phyloP scores from a whole-genome alignment of 2,329 filamentous ascomycete species.

The Aspergillus sp. region DNA sequence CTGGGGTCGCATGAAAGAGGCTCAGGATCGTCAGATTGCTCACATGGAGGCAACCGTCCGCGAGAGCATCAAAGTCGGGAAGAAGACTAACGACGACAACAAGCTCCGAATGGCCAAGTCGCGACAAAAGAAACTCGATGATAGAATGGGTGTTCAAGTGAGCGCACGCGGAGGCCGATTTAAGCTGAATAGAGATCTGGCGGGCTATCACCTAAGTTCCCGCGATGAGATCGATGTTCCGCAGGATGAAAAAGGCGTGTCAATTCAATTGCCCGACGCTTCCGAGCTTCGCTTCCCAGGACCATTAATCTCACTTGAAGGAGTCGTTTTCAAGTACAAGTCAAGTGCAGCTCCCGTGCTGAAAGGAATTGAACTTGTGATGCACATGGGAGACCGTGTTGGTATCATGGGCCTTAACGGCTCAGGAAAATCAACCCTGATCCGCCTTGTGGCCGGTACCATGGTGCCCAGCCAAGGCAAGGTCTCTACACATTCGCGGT shows the following conservation, averaged over 20 bases:
- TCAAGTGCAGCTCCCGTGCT: slow-evolving; percentile 54
- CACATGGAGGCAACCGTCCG: slow-evolving; percentile 80
- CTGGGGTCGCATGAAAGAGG: slow-evolving; percentile 76
- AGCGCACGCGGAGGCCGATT: slow-evolving; percentile 73
- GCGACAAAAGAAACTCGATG: slow-evolving; percentile 81
- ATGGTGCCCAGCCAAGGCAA: slow-evolving; percentile 64
- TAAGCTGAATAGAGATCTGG: slow-evolving; percentile 76
- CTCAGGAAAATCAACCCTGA: slow-evolving; percentile 78
- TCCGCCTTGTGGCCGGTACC: slow-evolving; percentile 70
- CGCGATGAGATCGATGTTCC: slow-evolving; percentile 75
- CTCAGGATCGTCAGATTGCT: slow-evolving; percentile 77
- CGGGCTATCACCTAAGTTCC: slow-evolving; percentile 62
- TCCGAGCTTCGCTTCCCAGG: slow-evolving; percentile 76
- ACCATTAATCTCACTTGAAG: slow-evolving; percentile 72
- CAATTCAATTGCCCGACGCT: slow-evolving; percentile 64
- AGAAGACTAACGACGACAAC: slow-evolving; percentile 79
- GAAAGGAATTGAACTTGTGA: slow-evolving; percentile 67
- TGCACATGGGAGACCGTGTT: slow-evolving; percentile 74
- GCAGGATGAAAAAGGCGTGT: slow-evolving; percentile 61
- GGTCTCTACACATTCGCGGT: slow-evolving; percentile 68
- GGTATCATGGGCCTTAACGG: slow-evolving; percentile 81
- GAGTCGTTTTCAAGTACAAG: slow-evolving; percentile 68
- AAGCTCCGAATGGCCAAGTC: slow-evolving; percentile 85
- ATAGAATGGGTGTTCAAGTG: slow-evolving; percentile 77
- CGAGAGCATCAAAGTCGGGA: slow-evolving; percentile 74